Evolutionary conservation across 106 monocot genomes (phyloP).

Genomic region (Alisma plantagoaquatica): DNA sequence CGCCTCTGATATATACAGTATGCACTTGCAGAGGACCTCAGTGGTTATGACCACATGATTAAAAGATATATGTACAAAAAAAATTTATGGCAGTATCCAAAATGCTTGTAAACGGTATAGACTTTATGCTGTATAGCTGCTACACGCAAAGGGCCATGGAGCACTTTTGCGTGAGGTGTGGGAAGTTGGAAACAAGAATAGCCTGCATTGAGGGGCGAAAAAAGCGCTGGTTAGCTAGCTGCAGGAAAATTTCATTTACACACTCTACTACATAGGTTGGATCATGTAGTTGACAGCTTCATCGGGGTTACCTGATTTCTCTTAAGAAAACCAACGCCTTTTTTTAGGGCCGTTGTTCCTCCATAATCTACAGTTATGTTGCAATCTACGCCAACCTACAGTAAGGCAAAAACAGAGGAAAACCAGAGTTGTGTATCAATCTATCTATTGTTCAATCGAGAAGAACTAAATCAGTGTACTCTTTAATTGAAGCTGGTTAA

Average conservation of each 20-base stretch:
- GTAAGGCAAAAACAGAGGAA: not conserved
- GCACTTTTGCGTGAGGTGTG: slow-evolving; percentile 23
- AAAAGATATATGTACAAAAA: too few species aligned
- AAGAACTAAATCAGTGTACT: not conserved
- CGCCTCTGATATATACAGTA: too few species aligned
- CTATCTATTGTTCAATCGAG: too few species aligned
- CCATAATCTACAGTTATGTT: slow-evolving; percentile 12
- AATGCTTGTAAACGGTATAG: too few species aligned
- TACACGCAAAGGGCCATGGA: slow-evolving; percentile 13
- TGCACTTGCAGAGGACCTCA: too few species aligned
- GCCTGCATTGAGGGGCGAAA: slow-evolving; percentile 10
- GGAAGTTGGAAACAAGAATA: slow-evolving; percentile 19
- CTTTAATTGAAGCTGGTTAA: too few species aligned
- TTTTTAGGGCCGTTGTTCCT: not conserved
- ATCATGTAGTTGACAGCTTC: not conserved
- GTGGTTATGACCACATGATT: too few species aligned
- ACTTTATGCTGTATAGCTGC: not conserved
- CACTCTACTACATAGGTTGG: not conserved
- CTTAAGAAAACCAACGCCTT: slow-evolving; percentile 3
- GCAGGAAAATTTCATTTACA: too few species aligned
- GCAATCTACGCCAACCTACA: slow-evolving; percentile 20
- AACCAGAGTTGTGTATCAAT: not conserved
- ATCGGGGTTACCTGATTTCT: slow-evolving; percentile 7
- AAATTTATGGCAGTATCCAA: too few species aligned
- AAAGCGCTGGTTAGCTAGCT: not conserved